Percentiles rank a stretch among this genome's conserved stretches.
phyloP scores from a whole-genome alignment of 148 eudicot genomes.

The Dysphania ambrosioides region DNA sequence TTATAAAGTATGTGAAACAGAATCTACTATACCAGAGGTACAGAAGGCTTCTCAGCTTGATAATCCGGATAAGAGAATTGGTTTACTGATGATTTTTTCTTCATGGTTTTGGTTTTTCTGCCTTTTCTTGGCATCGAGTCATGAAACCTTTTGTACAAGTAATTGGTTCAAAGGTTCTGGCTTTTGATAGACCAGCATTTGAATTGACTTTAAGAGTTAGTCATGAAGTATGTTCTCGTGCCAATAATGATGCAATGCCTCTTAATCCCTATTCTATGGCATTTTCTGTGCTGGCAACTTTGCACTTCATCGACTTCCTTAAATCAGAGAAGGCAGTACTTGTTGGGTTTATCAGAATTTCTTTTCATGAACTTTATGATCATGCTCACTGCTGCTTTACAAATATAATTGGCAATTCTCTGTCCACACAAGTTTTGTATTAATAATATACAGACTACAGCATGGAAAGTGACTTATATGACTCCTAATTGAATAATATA shows the following conservation, averaged over 20 bases:
- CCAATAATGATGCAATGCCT: slow-evolving; percentile 37
- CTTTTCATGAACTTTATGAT: background rate
- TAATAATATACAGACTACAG: background rate
- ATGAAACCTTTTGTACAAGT: slow-evolving; percentile 65
- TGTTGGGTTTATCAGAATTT: slow-evolving; percentile 49
- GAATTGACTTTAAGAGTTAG: slow-evolving; percentile 82
- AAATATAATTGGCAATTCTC: background rate
- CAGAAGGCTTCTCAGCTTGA: slow-evolving; percentile 28
- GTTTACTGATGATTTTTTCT: slow-evolving; percentile 65
- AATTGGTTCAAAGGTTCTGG: slow-evolving; percentile 65
- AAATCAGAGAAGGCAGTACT: slow-evolving; percentile 69
- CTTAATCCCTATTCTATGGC: slow-evolving; percentile 78
- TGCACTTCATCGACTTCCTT: slow-evolving; percentile 68
- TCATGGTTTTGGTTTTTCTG: slow-evolving; percentile 94
- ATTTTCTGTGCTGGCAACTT: slow-evolving; percentile 75
- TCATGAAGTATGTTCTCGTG: slow-evolving; percentile 27
- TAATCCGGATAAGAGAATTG: slow-evolving; percentile 27
- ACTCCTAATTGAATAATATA: background rate
- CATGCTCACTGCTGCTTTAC: background rate
- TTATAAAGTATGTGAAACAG: slow-evolving; percentile 65
- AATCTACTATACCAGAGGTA: slow-evolving; percentile 32
- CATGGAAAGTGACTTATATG: background rate
- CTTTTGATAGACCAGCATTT: slow-evolving; percentile 97
- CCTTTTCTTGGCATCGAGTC: slow-evolving; percentile 82
- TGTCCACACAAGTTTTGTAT: background rate